These are phyloP conservation scores for Tetrapisispora fleetii DNA, from an alignment of 805 yeast species.

Conservation along the genomic window DNA sequence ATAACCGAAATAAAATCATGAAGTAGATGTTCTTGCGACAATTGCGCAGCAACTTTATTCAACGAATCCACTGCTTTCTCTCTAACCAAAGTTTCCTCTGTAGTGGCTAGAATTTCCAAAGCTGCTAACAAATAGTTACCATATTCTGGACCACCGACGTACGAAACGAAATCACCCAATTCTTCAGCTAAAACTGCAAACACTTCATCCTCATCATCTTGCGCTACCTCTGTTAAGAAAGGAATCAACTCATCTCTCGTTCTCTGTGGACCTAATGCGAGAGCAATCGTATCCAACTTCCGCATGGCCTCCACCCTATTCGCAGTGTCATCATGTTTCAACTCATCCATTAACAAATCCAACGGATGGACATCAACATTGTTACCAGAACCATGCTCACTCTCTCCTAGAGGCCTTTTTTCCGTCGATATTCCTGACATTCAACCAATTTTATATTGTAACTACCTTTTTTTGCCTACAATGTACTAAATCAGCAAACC, in stretches of 20 bases:
- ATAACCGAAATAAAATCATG: slow-evolving; percentile 66
- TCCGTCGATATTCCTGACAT: neutral
- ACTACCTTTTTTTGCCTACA: too few relatives aligned
- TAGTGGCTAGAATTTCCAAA: slow-evolving; percentile 74
- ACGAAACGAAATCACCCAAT: slow-evolving; percentile 78
- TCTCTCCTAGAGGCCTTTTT: neutral
- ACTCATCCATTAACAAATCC: slow-evolving; percentile 93
- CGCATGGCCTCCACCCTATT: slow-evolving; percentile 92
- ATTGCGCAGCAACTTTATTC: slow-evolving; percentile 54
- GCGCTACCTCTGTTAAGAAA: slow-evolving; percentile 73
- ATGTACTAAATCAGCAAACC: too few relatives aligned
- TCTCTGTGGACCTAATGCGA: slow-evolving; percentile 90
- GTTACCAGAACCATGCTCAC: slow-evolving; percentile 1
- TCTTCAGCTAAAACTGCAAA: slow-evolving; percentile 88
- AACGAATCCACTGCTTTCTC: slow-evolving; percentile 88
- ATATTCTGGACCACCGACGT: slow-evolving; percentile 71
- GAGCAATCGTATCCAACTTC: slow-evolving; percentile 84
- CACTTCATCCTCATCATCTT: slow-evolving; percentile 97
- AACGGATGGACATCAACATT: slow-evolving; percentile 67
- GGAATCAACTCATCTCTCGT: slow-evolving; percentile 85
- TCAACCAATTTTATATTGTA: too few relatives aligned
- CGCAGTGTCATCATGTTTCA: slow-evolving; percentile 91
- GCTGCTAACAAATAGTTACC: slow-evolving; percentile 53
- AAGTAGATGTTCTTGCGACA: slow-evolving; percentile 53
- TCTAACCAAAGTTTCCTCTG: slow-evolving; percentile 94